These are phyloP conservation scores for Begonia fuchsioides DNA, from an alignment of 306 rosid species.

Conservation along the genomic window DNA sequence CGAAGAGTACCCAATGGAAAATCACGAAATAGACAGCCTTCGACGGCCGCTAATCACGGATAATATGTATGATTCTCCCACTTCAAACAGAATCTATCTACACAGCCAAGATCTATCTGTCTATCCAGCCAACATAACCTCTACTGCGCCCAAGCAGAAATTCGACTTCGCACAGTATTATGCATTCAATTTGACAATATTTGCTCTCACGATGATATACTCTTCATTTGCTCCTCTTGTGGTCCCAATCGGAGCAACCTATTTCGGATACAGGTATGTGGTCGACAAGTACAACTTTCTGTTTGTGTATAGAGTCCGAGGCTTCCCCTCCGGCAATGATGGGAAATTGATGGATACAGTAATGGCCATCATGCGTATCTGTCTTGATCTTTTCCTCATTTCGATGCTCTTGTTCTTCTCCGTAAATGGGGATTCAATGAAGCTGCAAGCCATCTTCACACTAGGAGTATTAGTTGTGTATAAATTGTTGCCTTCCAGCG, in stretches of 20 bases:
- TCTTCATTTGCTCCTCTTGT: constrained; percentile 80
- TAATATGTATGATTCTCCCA: constrained; percentile 32
- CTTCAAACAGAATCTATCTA: constrained; percentile 23
- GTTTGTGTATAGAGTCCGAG: constrained; percentile 75
- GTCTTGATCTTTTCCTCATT: constrained; percentile 65
- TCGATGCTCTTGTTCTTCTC: constrained; percentile 93
- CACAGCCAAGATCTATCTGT: constrained; percentile 69
- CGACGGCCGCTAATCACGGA: constrained; percentile 48
- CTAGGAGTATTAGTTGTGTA: constrained; percentile 64
- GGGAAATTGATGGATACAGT: constrained; percentile 92
- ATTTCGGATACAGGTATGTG: constrained; percentile 87
- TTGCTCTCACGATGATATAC: constrained; percentile 79
- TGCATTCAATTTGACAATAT: constrained; percentile 83
- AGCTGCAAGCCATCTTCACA: constrained; percentile 93
- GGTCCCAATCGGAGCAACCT: constrained; percentile 82
- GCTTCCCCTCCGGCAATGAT: constrained; percentile 94
- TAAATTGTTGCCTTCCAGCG: constrained; percentile 58
- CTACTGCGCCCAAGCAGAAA: constrained; percentile 73
- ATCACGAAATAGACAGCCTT: constrained; percentile 55
- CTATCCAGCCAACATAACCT: constrained; percentile 64
- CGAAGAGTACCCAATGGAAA: constrained; percentile 67
- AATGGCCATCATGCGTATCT: constrained; percentile 74
- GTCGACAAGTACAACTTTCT: constrained; percentile 95
- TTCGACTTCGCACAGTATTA: constrained; percentile 96
- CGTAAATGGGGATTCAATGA: constrained; percentile 76